Percentiles rank a stretch among this genome's conserved stretches.
These are phyloP conservation scores for Stipa capillata DNA, from an alignment of 176 grass and related monocot species.

Conservation along the genomic window DNA sequence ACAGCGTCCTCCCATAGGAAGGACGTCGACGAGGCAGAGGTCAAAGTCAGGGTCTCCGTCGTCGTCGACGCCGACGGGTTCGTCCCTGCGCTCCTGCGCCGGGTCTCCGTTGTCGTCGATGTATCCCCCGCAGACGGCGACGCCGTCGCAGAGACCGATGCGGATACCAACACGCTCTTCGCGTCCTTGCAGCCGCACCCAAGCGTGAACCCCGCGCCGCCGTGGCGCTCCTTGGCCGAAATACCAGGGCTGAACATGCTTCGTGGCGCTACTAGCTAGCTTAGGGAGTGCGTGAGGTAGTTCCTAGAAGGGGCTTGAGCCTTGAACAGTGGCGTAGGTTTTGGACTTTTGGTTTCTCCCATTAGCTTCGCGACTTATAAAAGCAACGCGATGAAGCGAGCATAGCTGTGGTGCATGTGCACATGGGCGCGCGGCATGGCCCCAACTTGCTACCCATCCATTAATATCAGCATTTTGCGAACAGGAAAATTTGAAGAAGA, in stretches of 20 bases:
- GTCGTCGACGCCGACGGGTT: slow-evolving; percentile 30
- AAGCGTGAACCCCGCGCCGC: slow-evolving; percentile 20
- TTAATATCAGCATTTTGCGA: neutral
- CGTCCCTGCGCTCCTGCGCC: slow-evolving; percentile 2
- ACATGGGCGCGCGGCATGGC: too few relatives aligned
- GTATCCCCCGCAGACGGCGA: neutral
- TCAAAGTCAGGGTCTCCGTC: slow-evolving; percentile 28
- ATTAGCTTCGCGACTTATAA: slow-evolving; percentile 15
- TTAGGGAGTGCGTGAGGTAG: neutral
- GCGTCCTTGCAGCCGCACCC: slow-evolving; percentile 58
- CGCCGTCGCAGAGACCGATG: slow-evolving; percentile 2
- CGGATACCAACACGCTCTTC: slow-evolving; percentile 49
- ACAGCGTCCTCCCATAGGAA: slow-evolving; percentile 37
- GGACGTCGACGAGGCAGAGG: slow-evolving; percentile 31
- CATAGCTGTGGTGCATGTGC: too few relatives aligned
- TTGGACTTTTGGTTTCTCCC: neutral
- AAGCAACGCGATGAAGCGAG: neutral
- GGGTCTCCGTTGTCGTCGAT: neutral
- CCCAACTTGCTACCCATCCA: too few relatives aligned
- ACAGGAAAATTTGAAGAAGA: neutral
- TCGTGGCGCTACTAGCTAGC: too few relatives aligned
- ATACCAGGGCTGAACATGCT: slow-evolving; percentile 22
- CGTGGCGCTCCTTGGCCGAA: slow-evolving; percentile 25
- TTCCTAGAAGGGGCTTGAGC: too few relatives aligned
- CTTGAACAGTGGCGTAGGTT: too few relatives aligned